Base-by-base conservation (phyloP, 1,284 basidiomycete genomes). In the Thecaphora thlaspeos region DNA sequence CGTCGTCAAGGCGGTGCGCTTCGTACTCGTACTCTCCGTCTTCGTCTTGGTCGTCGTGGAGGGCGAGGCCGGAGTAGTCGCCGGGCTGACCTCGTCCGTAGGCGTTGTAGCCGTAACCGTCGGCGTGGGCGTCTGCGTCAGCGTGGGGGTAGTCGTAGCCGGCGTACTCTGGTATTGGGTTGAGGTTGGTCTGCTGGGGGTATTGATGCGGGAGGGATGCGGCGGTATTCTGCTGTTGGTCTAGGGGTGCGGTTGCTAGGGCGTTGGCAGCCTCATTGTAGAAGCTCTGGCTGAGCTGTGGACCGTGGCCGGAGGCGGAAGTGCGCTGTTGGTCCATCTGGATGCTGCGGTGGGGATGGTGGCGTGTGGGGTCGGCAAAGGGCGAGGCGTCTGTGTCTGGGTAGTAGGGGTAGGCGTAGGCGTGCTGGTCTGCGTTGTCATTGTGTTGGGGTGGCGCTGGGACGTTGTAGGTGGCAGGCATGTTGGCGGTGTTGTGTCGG, bases 191-290 rank as follows among this genome's bases (percentile, higher is more conserved):
- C 18, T 18, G 43, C 21, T 42, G 40, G 8, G 3, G 30, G 32
- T 49, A 23, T 3, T 36, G 36, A 26, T 23, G 41, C 3, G 48
- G 39, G 11, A 44, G 17, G 28, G 46, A 18, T 19, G 42, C 45
- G 3, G 12, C n/a, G n/a, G 23, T 23, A 39, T 30, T 37, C 43
- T 4, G n/a, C 7, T 23, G 28, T 36, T 40, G 32, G n/a, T 22
- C 3, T 15, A 23, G 45, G 23, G 40, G 46, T 23, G 18, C 38
- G 18, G 45, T 21, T 15, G 41, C 49, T 19, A 71, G 55, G 2
- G 68, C 71, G n/a, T 52, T 48, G 0, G 71, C 71, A 4, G 71
- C 70, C 46, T 74, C 65, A 28, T 45, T 39, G 48, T 72, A 74
- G 48, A 74, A 74, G 59, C 68, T 70, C 38, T 68, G 55, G 55